Base-by-base conservation (phyloP, 1,284 basidiomycete genomes). In the Retiboletus fuscus region DNA sequence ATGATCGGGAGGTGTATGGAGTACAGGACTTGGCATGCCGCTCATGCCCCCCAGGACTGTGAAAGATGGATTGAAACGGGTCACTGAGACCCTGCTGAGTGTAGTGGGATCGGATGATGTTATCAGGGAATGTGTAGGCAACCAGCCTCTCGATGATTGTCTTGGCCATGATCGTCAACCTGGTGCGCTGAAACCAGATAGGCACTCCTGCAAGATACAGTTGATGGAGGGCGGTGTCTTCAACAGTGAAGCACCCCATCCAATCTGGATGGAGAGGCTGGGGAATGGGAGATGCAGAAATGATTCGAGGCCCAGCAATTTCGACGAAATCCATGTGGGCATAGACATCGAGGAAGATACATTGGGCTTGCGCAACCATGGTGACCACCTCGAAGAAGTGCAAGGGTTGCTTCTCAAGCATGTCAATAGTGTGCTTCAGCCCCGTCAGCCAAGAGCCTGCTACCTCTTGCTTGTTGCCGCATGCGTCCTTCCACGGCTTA, bases 191-290 rank as follows among this genome's bases (percentile, higher is more conserved):
- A n/a, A 34, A 47, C 44, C 61, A 63, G 8, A 63, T 13, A 5
- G 44, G 61, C 0, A 63, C n/a, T 13, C 61, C 61, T 15, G 61
- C 44, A 15, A 10, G 44, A 24, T 22, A 63, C 6, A 63, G 16
- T 16, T 18, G 22, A 10, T 24, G 8, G 30, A 20, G 22, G 10
- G 13, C 24, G n/a, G n/a, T n/a, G n/a, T n/a, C n/a, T n/a, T n/a
- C 3, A 18, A 11, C 12, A 22, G 44, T 63, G 18, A 63, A 63
- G n/a, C 44, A 63, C 18, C 61, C 61, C 61, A 63, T 63, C 61
- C 61, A 63, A 22, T 63, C 44, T 8, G n/a, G n/a, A n/a, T n/a
- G 34, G 20, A 60, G 34, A 24, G 58, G 58, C 6, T 60, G 34
- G 30, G 24, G 34, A 16, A 24, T 20, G 13, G 13, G 22, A 11